Conservation (phyloP, 208 protist species). For the Lotmaria passim region DNA sequence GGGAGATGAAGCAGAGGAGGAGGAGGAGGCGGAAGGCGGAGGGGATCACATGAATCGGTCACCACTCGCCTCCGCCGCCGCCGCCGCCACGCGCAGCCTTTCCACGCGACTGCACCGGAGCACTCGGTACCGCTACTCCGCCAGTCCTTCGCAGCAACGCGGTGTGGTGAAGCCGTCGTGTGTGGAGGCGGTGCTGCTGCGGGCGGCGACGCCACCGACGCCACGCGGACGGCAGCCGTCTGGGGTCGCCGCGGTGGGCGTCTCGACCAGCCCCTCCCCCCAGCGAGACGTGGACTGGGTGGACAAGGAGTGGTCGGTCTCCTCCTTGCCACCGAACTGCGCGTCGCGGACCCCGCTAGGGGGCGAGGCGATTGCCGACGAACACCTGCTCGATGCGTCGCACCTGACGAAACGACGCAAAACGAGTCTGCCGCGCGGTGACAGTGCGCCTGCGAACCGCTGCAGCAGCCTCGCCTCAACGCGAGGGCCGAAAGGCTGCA, state of each 20-base stretch:
- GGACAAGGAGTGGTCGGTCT: not conserved
- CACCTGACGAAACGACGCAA: not conserved
- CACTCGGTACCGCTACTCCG: conserved; percentile 15
- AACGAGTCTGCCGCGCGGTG: not conserved
- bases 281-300: not conserved
- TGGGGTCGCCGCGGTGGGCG: not conserved
- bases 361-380: not conserved
- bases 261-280: not conserved
- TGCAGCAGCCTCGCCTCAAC: conserved; percentile 8
- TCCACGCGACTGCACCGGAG: conserved; percentile 18
- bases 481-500: not conserved
- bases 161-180: conserved; percentile 15
- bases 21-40: not conserved
- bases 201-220: not conserved
- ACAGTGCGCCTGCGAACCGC: not conserved
- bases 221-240: not conserved
- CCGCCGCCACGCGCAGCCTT: not conserved
- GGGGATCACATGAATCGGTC: not conserved
- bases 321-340: not conserved
- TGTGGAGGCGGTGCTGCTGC: not conserved
- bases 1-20: not conserved
- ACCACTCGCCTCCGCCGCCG: not conserved
- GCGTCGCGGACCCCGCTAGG: not conserved
- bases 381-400: not conserved
- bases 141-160: not conserved